Conservation (phyloP, 2,329 filamentous ascomycete genomes). For the Cladobotryum protrusum region DNA sequence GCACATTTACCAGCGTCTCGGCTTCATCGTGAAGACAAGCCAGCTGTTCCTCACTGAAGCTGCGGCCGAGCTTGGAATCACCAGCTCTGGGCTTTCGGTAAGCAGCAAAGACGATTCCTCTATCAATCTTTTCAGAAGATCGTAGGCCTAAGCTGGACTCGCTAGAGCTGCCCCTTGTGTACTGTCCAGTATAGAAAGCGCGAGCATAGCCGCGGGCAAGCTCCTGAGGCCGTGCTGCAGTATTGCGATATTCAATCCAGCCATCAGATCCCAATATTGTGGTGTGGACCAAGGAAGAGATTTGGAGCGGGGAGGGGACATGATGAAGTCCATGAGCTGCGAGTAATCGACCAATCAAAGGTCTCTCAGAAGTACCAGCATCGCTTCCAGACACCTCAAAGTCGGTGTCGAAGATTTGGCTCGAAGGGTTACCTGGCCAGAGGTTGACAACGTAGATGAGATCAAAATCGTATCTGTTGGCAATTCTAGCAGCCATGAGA, state of each 20-base stretch:
- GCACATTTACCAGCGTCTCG: slow-evolving; percentile 46
- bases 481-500: slow-evolving; percentile 49
- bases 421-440: slow-evolving; percentile 37
- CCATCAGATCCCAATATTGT: slow-evolving; percentile 43
- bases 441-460: slow-evolving; percentile 54
- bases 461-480: slow-evolving; percentile 50
- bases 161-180: slow-evolving; percentile 22
- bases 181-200: slow-evolving; percentile 44
- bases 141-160: slow-evolving; percentile 19
- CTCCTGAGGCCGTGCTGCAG: slow-evolving; percentile 35
- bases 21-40: slow-evolving; percentile 43
- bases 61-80: slow-evolving; percentile 29
- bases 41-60: slow-evolving; percentile 35
- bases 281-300: slow-evolving; percentile 43
- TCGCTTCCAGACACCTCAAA: not conserved
- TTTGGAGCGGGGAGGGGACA: slow-evolving; percentile 45
- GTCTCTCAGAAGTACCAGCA: slow-evolving; percentile 14
- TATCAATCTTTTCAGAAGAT: slow-evolving; percentile 30
- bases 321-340: slow-evolving; percentile 49
- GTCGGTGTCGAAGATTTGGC: slow-evolving; percentile 9
- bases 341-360: slow-evolving; percentile 44
- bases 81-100: slow-evolving; percentile 43
- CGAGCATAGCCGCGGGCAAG: slow-evolving; percentile 48
- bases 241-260: slow-evolving; percentile 48
- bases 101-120: slow-evolving; percentile 51